Conservation (phyloP, 179 eudicot species). For the Heliamphora pulchella region DNA sequence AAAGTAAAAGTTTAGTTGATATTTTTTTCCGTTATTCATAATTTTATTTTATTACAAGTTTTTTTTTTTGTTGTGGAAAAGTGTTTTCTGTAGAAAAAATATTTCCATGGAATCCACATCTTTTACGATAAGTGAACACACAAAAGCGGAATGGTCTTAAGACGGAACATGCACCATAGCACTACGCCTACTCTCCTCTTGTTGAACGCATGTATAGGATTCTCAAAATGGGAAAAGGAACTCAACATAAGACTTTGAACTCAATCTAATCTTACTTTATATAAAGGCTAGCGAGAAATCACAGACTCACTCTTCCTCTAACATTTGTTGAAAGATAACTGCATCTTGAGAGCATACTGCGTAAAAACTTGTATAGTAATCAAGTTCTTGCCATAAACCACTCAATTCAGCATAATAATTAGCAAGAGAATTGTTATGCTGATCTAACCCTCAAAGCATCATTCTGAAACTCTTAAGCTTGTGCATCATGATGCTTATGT, state of each 20-base stretch:
- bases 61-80: no score
- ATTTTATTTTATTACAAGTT: no score
- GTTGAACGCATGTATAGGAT: not conserved
- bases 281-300: not conserved
- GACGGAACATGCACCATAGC: not conserved
- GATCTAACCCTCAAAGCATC: not conserved
- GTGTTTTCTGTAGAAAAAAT: no score
- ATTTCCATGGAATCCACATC: no score
- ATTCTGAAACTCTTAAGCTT: no score
- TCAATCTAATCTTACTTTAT: not conserved
- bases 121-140: no score
- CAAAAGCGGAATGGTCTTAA: not conserved
- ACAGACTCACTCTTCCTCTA: not conserved
- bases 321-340: not conserved
- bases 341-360: not conserved
- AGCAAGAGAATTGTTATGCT: not conserved
- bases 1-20: no score
- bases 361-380: not conserved
- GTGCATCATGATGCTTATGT: not conserved
- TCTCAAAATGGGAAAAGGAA: not conserved
- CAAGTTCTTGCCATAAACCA: not conserved
- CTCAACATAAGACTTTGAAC: not conserved
- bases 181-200: not conserved
- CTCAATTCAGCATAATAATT: not conserved
- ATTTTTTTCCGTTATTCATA: no score